phyloP scores from a whole-genome alignment of 2,329 filamentous ascomycete species.

The Exserohilum rostratum region DNA sequence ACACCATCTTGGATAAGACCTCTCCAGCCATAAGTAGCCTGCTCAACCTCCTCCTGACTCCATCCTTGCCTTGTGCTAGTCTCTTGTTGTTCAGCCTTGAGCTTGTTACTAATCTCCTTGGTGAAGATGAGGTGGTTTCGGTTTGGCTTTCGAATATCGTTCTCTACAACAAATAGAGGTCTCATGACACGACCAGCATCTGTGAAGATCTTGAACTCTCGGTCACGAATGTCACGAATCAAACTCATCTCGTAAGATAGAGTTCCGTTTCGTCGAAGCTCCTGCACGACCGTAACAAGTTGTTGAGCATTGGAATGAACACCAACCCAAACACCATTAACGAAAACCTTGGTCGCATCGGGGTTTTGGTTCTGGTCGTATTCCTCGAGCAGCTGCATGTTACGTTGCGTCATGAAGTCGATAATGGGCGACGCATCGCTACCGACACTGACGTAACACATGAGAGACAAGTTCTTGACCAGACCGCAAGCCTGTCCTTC shows the following conservation, averaged over 20 bases:
- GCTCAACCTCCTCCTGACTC: slow-evolving; percentile 64
- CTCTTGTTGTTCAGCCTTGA: slow-evolving; percentile 75
- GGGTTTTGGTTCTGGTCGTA: slow-evolving; percentile 73
- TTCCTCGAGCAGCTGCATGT: slow-evolving; percentile 96
- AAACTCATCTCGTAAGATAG: slow-evolving; percentile 93
- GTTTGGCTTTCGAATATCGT: slow-evolving; percentile 74
- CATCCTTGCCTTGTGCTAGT: slow-evolving; percentile 61
- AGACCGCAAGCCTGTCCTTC: slow-evolving; percentile 98
- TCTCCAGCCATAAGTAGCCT: slow-evolving; percentile 81
- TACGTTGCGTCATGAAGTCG: slow-evolving; percentile 93
- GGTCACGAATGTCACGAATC: slow-evolving; percentile 93
- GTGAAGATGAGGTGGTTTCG: slow-evolving; percentile 80
- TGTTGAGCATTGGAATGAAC: slow-evolving; percentile 88
- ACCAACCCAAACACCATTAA: slow-evolving; percentile 98
- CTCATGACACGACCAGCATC: slow-evolving; percentile 95
- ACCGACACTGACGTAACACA: slow-evolving; percentile 98
- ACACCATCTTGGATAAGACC: slow-evolving; percentile 82
- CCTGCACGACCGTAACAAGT: slow-evolving; percentile 78
- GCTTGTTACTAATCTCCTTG: slow-evolving; percentile 74
- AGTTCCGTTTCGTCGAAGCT: slow-evolving; percentile 78
- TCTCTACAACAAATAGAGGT: slow-evolving; percentile 91
- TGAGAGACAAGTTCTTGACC: slow-evolving; percentile 95
- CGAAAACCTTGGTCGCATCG: slow-evolving; percentile 95
- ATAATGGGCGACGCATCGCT: slow-evolving; percentile 88
- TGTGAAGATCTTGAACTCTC: slow-evolving; percentile 98